Conservation (phyloP, 495 filamentous ascomycete genomes). For the Xylaria castorea region DNA sequence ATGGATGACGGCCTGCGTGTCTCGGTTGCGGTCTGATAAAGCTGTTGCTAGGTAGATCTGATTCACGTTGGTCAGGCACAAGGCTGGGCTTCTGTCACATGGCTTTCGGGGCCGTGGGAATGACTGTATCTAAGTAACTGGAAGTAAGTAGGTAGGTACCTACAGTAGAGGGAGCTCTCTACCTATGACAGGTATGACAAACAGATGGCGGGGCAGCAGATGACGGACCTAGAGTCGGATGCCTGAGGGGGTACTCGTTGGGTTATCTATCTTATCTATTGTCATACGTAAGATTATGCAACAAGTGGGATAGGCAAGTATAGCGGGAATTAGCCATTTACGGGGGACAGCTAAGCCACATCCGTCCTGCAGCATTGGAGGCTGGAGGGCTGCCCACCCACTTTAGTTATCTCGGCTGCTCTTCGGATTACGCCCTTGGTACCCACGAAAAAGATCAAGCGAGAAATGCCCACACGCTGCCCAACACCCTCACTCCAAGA, state of each 20-base stretch:
- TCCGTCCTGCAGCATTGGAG: background rate
- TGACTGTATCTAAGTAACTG: background rate
- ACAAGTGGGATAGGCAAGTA: background rate
- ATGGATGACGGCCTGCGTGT: slow-evolving; percentile 22
- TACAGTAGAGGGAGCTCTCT: background rate
- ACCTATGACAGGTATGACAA: background rate
- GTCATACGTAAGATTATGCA: background rate
- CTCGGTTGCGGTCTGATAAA: slow-evolving; percentile 10
- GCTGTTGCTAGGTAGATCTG: background rate
- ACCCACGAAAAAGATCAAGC: slow-evolving; percentile 44
- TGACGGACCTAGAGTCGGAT: background rate
- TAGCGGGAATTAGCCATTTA: background rate
- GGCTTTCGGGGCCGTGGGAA: slow-evolving; percentile 16
- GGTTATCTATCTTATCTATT: slow-evolving; percentile 18
- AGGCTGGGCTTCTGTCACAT: slow-evolving; percentile 28
- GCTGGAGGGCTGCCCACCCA: background rate
- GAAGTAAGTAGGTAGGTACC: background rate
- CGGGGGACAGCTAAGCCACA: slow-evolving; percentile 7
- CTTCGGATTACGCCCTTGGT: slow-evolving; percentile 38
- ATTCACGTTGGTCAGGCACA: slow-evolving; percentile 30
- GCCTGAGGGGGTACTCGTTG: background rate
- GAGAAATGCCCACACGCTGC: slow-evolving; percentile 36
- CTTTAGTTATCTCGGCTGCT: slow-evolving; percentile 34
- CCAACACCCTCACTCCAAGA: slow-evolving; percentile 24
- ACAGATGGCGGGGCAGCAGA: background rate